phyloP scores from a whole-genome alignment of 805 yeast species.

The Cyberlindnera xylosilytica region DNA sequence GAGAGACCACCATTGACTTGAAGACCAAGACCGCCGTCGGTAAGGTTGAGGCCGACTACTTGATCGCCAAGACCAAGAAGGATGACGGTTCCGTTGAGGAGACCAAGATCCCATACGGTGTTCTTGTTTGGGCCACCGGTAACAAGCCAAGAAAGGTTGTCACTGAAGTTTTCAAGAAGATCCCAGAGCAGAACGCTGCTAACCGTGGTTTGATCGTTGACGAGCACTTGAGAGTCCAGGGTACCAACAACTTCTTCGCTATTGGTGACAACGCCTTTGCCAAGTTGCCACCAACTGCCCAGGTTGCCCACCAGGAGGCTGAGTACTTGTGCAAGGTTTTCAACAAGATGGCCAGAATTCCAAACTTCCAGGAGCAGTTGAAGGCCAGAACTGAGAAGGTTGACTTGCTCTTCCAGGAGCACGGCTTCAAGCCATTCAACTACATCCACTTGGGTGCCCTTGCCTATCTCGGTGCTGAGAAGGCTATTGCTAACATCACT shows the following conservation, averaged over 20 bases:
- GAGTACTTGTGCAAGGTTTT: slow-evolving; percentile 71
- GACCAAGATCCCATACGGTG: slow-evolving; percentile 74
- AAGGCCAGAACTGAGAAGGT: slow-evolving; percentile 32
- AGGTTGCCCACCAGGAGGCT: slow-evolving; percentile 95
- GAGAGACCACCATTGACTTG: slow-evolving; percentile 61
- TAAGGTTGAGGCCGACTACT: slow-evolving; percentile 70
- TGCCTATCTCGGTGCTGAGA: slow-evolving; percentile 90
- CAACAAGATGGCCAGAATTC: slow-evolving; percentile 47
- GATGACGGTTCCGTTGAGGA: slow-evolving; percentile 67
- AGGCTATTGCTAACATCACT: slow-evolving; percentile 91
- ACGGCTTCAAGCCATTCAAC: slow-evolving; percentile 61
- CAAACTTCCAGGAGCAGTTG: slow-evolving; percentile 37
- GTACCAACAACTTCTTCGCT: slow-evolving; percentile 79
- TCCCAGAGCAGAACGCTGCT: slow-evolving; percentile 77
- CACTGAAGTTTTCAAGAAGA: slow-evolving; percentile 60
- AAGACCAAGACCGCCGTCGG: slow-evolving; percentile 86
- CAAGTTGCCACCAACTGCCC: slow-evolving; percentile 93
- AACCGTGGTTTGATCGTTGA: slow-evolving; percentile 85
- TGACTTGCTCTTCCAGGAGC: slow-evolving; percentile 42
- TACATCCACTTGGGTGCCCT: slow-evolving; percentile 89
- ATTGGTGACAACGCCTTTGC: slow-evolving; percentile 91
- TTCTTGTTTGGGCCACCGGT: slow-evolving; percentile 97
- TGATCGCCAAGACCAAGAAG: slow-evolving; percentile 68
- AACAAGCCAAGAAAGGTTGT: slow-evolving; percentile 80
- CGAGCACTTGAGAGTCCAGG: slow-evolving; percentile 76